Evolutionary conservation across 129 eudicot genomes (phyloP), one percentile per base, ranked within the genome.

Genomic region (Kitagawia praeruptora): DNA sequence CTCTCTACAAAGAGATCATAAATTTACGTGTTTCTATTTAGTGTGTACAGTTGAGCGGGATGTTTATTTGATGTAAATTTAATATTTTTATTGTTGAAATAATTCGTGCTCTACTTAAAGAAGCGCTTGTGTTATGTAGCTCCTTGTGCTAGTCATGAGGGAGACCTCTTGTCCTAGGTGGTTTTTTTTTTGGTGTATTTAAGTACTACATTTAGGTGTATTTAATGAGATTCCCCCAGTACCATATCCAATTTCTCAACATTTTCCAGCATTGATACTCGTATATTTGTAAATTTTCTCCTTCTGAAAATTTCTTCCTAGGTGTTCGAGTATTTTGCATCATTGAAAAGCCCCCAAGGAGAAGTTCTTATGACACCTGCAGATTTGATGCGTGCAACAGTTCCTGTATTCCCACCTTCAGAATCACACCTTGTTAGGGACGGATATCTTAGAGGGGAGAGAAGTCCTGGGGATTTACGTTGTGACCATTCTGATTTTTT

Each of bases 301-400:
- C 21, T 58, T 25, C 39, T 63, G 44, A 23, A 70, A 51, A 46
- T 54, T 27, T 66, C 71, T 39, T 51, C 67, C 2, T 76, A 95
- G 98, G 96, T 95, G 37, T 92, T 95, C 40, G 97, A 90, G 88
- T 95, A 95, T 84, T 95, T 92, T 82, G 97, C 97, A 74, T 92
- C 97, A 8, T 51, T 78, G 18, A 58, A 66, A 81, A 67, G 88
- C 1, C 85, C 89, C 15, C 34, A 64, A 6, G 98, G 97, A 2
- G 96, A 95, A 84, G 77, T 83, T 9, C 87, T 80, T 69, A 95
- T 95, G 98, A 90, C 93, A 8, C 89, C 98, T 18, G 86, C 91
- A 2, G 98, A 95, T 80, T 80, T 95, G 82, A 92, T 95, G 98
- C 85, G 97, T 84, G 98, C 98, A 54, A 86, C 90, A 71, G 94